Conservation (phyloP, 495 filamentous ascomycete species). For the Patellaria atrata region DNA sequence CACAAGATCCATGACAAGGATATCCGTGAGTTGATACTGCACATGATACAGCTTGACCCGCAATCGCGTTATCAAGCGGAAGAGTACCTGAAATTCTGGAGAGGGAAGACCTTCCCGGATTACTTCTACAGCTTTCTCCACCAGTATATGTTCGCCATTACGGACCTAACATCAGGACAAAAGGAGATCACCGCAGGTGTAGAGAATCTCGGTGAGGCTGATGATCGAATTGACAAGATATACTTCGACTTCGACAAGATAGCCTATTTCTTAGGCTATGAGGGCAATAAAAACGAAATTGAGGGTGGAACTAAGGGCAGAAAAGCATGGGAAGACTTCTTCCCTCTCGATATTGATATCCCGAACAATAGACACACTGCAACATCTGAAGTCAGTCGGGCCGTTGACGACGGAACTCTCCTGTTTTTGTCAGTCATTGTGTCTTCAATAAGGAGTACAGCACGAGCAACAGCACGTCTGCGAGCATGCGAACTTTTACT, state of each 20-base stretch:
- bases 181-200: conserved; percentile 45
- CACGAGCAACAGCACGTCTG: conserved; percentile 70
- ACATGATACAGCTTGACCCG: conserved; percentile 92
- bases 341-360: conserved; percentile 78
- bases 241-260: conserved; percentile 97
- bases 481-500: conserved; percentile 87
- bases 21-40: conserved; percentile 70
- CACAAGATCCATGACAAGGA: conserved; percentile 78
- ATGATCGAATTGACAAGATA: conserved; percentile 84
- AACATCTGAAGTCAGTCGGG: conserved; percentile 26
- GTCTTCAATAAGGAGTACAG: conserved; percentile 76
- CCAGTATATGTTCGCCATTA: conserved; percentile 92
- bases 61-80: conserved; percentile 86
- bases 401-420: conserved; percentile 73
- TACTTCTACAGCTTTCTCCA: conserved; percentile 97
- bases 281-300: conserved; percentile 17
- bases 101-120: conserved; percentile 77
- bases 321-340: too few species aligned
- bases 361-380: conserved; percentile 63
- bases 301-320: too few species aligned
- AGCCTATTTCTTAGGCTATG: conserved; percentile 75
- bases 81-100: conserved; percentile 86
- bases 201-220: conserved; percentile 62
- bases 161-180: conserved; percentile 75
- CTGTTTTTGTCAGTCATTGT: conserved; percentile 83